Percentiles rank a stretch among this genome's conserved stretches.
phyloP scores from a whole-genome alignment of 192 early-diverging fungal genomes.

The Pilaira anomala region DNA sequence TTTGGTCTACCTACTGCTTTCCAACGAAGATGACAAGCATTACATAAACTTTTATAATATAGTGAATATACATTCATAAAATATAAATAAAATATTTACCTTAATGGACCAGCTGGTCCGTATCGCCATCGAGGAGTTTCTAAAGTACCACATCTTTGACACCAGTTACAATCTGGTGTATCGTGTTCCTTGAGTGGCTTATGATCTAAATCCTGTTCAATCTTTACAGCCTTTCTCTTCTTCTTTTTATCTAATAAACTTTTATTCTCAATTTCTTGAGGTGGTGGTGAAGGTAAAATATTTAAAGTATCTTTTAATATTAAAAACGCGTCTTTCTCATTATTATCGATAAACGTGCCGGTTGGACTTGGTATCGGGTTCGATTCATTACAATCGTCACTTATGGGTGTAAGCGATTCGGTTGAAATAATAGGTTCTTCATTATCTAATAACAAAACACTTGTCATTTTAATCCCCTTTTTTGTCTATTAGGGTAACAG shows the following conservation, averaged over 20 bases:
- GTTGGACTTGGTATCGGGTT: too few relatives aligned
- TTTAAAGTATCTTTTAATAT: background rate
- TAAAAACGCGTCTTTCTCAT: background rate
- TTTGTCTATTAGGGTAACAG: too few relatives aligned
- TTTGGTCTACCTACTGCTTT: background rate
- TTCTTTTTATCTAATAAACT: too few relatives aligned
- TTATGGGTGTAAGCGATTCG: too few relatives aligned
- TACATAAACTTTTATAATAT: conserved; percentile 20
- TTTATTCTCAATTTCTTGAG: background rate
- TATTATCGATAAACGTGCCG: background rate
- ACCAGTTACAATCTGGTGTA: conserved; percentile 5
- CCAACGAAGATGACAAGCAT: conserved; percentile 29
- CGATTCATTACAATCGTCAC: too few relatives aligned
- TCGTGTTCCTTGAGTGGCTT: too few relatives aligned
- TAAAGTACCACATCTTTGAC: conserved; percentile 15
- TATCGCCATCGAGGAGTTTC: conserved; percentile 27
- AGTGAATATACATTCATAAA: background rate
- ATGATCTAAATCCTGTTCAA: background rate
- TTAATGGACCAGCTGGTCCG: conserved; percentile 17
- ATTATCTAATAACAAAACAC: too few relatives aligned
- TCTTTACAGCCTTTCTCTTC: background rate
- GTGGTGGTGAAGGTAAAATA: background rate
- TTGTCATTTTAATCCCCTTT: too few relatives aligned
- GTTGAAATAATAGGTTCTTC: too few relatives aligned
- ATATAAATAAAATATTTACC: conserved; percentile 10